Evolutionary conservation across 805 yeast genomes (phyloP), one percentile per base, ranked within the genome.

Genomic region (Metschnikowia baotianmanensis): DNA sequence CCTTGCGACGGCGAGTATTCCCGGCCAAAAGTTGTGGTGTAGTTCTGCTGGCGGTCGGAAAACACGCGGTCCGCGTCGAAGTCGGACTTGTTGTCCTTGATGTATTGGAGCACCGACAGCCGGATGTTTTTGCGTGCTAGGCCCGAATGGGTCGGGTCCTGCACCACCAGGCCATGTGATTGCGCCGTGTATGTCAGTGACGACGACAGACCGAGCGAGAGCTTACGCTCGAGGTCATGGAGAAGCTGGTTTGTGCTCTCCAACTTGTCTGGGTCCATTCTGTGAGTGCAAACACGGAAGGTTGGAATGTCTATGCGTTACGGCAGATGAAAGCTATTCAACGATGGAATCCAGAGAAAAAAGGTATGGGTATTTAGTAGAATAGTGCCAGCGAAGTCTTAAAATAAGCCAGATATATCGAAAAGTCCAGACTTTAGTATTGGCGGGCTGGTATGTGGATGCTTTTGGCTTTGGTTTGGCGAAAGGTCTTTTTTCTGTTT

Each of bases 41-140:
- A 62, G 42, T 51, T 56, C 26, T 46, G 46, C 47, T 64, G 67
- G 34, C 72, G 54, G 38, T 67, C 69, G 19, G 62, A 53, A 41
- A 54, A 69, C 32, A 68, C 54, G n/a, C 60, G 67, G 49, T 65
- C 63, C 19, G 73, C 57, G 40, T 61, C 55, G 29, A 63, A 60
- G 23, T 50, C 50, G 23, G 54, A 45, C 23, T 47, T 44, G 41
- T 56, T 56, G 36, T 50, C 50, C 21, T 57, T 57, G 31, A 69
- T 63, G 40, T 65, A 67, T 46, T 49, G 63, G 21, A 69, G 53
- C 21, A 69, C 73, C 22, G 55, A 51, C 41, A 63, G 58, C 42
- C 59, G 62, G 31, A 65, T 51, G 30, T 50, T 59, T 33, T 56
- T 58, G 24, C 58, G 57, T 15, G 60, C 64, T 19, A 55, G 43